Base-by-base conservation (phyloP, 1,284 basidiomycete genomes). In the Ceratobasidium sp. region DNA sequence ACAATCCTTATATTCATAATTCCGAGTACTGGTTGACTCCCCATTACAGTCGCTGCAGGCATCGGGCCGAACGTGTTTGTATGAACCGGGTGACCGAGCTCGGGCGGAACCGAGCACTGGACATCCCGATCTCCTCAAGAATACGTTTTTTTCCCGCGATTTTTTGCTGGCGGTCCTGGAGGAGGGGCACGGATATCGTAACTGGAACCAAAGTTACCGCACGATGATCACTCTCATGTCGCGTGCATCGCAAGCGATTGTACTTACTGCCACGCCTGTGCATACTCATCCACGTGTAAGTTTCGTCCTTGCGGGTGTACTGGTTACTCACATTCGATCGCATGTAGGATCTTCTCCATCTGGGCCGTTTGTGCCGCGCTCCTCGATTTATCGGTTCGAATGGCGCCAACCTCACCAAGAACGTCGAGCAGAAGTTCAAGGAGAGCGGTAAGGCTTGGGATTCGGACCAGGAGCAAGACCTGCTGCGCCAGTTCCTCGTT, bases 261-360 rank as follows among this genome's bases (percentile, higher is more conserved):
- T 44, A 2, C 50, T 69, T 4, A 69, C 67, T 3, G 67, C 67
- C 12, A 69, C 67, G 1, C 67, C 67, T 2, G 67, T 69, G 2
- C 41, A 52, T 20, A 69, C 67, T 7, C 7, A 6, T 12, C 48
- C n/a, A 3, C 2, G 48, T 1, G 66, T 68, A 33, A 35, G 65
- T 67, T 23, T 5, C n/a, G 18, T 52, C 10, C 12, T 65, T 7
- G 38, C 23, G 44, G n/a, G n/a, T n/a, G n/a, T n/a, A n/a, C n/a
- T n/a, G n/a, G n/a, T n/a, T n/a, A n/a, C n/a, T n/a, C 64, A 18
- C 38, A 41, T 44, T 41, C 27, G 41, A 33, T 57, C 30, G 7
- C 44, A 7, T 14, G 44, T 46, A 57, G 66, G 50, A 68, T n/a
- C 27, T 68, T 6, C 30, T 68, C 6, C n/a, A 4, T 41, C 12